phyloP scores from a whole-genome alignment of 441 rosid species.

The Euphorbia schlechtendalii region DNA sequence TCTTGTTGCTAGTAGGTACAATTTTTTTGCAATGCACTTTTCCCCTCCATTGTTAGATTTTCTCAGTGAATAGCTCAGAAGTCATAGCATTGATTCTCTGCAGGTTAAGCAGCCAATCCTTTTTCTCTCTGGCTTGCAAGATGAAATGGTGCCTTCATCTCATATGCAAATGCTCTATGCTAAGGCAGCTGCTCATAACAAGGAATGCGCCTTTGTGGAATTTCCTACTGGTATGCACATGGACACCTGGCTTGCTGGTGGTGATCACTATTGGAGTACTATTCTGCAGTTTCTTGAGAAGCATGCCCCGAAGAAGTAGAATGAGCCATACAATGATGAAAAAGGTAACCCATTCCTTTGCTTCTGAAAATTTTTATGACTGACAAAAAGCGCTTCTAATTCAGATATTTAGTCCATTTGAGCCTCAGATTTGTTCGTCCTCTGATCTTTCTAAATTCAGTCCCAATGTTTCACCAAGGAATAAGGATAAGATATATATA shows the following conservation, averaged over 20 bases:
- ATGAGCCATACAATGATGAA: slow-evolving; percentile 23
- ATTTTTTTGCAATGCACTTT: not conserved
- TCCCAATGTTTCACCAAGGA: too few relatives aligned
- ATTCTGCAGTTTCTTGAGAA: slow-evolving; percentile 51
- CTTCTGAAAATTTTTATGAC: too few relatives aligned
- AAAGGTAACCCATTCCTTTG: slow-evolving; percentile 30
- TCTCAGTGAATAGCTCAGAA: not conserved
- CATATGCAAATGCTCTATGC: slow-evolving; percentile 88
- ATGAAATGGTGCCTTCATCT: slow-evolving; percentile 93
- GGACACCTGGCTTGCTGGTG: slow-evolving; percentile 96
- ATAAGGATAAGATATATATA: not conserved
- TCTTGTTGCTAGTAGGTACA: too few relatives aligned
- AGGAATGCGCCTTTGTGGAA: slow-evolving; percentile 59
- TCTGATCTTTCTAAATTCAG: too few relatives aligned
- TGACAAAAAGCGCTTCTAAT: too few relatives aligned
- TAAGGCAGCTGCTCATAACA: slow-evolving; percentile 74
- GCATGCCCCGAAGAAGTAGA: slow-evolving; percentile 42
- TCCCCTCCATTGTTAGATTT: not conserved
- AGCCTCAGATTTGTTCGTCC: too few relatives aligned
- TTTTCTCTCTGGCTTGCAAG: slow-evolving; percentile 94
- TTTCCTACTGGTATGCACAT: slow-evolving; percentile 96
- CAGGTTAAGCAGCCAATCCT: slow-evolving; percentile 90
- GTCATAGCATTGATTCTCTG: slow-evolving; percentile 17
- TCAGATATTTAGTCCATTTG: not conserved
- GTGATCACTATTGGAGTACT: slow-evolving; percentile 80